Evolutionary conservation across 1,139 yeast species (phyloP).

Genomic region (Pichia sp.): DNA sequence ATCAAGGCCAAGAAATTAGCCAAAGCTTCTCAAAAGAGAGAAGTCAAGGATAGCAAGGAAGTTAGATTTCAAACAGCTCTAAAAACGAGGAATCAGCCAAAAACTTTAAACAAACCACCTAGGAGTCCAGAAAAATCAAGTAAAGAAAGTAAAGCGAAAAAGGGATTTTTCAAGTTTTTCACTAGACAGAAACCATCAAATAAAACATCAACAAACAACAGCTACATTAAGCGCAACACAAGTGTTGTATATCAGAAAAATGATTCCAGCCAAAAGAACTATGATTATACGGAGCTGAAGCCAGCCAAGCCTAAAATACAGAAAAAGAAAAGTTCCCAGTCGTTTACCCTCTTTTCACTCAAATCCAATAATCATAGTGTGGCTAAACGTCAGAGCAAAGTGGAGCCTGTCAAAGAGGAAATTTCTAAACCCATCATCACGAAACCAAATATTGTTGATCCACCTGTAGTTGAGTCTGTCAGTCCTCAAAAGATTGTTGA

Average conservation of each 20-base stretch:
- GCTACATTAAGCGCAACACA: constrained; percentile 4
- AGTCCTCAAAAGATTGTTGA: constrained; percentile 1
- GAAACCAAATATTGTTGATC: not conserved
- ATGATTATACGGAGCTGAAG: constrained; percentile 4
- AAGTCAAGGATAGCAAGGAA: not conserved
- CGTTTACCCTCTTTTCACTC: constrained; percentile 4
- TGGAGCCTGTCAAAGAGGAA: not conserved
- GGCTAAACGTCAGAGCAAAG: too few species aligned
- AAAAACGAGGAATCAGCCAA: not conserved
- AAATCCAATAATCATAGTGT: not conserved
- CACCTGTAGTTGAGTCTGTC: not conserved
- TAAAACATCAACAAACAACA: not conserved
- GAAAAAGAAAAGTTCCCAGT: constrained; percentile 1
- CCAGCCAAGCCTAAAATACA: constrained; percentile 12
- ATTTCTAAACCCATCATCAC: not conserved
- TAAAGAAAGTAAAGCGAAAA: not conserved
- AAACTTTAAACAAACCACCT: not conserved
- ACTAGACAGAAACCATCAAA: constrained; percentile 1
- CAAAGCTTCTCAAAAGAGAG: not conserved
- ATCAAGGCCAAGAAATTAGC: not conserved
- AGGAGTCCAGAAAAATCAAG: not conserved
- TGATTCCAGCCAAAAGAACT: not conserved
- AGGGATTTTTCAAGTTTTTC: constrained; percentile 7
- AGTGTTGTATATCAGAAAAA: constrained; percentile 7
- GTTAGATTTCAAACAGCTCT: not conserved